A percentile compares a stretch with the other conserved stretches of the same genome.
Conservation (phyloP, 169 alveolate species). For the Plasmodium chabaudi region DNA sequence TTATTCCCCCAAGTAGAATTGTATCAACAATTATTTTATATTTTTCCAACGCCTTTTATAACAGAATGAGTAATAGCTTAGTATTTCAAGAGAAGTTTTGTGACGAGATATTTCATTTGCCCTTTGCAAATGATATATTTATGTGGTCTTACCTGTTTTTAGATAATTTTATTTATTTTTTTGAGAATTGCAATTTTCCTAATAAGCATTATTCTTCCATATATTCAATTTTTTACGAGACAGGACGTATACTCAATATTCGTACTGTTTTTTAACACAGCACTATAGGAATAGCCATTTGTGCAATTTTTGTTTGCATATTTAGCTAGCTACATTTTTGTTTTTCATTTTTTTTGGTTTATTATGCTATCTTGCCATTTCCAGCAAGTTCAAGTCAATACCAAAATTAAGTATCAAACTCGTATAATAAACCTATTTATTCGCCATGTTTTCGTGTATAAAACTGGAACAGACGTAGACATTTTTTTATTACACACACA, state of each 20-base stretch:
- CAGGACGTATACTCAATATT: slow-evolving; percentile 62
- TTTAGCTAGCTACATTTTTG: background rate
- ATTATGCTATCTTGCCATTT: too few relatives aligned
- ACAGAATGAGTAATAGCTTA: slow-evolving; percentile 67
- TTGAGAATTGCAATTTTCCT: slow-evolving; percentile 51
- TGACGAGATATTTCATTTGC: slow-evolving; percentile 48
- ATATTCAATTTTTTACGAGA: slow-evolving; percentile 67
- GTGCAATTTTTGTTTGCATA: background rate
- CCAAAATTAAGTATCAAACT: too few relatives aligned
- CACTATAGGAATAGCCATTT: background rate
- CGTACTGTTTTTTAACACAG: slow-evolving; percentile 42
- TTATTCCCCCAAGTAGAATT: slow-evolving; percentile 65
- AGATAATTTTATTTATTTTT: slow-evolving; percentile 62
- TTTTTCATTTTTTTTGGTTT: slow-evolving; percentile 8
- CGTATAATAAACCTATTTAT: too few relatives aligned
- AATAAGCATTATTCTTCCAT: slow-evolving; percentile 63
- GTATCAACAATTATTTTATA: slow-evolving; percentile 60
- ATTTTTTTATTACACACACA: too few relatives aligned
- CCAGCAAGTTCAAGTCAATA: too few relatives aligned
- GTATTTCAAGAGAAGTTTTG: slow-evolving; percentile 65
- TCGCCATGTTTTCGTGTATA: too few relatives aligned
- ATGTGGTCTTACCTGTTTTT: slow-evolving; percentile 71
- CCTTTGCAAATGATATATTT: slow-evolving; percentile 65
- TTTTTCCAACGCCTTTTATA: slow-evolving; percentile 54
- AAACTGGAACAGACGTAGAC: too few relatives aligned